A percentile compares a stretch with the other conserved stretches of the same genome.
phyloP scores from a whole-genome alignment of 208 protist species.

The Wallacemonas collosoma region DNA sequence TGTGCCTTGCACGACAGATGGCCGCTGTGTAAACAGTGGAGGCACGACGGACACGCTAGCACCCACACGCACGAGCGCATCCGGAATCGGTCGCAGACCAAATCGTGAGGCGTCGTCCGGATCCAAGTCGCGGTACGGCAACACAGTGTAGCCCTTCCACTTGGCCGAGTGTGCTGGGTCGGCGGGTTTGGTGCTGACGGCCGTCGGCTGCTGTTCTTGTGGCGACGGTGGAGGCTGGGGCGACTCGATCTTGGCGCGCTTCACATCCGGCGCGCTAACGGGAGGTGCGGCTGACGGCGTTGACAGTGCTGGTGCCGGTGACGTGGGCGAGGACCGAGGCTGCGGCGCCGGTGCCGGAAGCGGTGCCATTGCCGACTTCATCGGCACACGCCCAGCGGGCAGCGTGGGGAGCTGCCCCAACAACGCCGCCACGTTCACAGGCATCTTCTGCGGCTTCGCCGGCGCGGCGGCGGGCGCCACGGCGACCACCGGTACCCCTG shows the following conservation, averaged over 20 bases:
- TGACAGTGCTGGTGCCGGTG: neutral
- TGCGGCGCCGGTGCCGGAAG: neutral
- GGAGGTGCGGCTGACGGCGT: neutral
- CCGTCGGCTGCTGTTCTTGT: neutral
- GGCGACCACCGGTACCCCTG: neutral
- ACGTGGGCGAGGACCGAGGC: neutral
- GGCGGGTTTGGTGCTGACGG: neutral
- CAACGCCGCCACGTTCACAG: neutral
- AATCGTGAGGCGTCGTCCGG: conserved; percentile 43
- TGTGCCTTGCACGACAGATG: conserved; percentile 64
- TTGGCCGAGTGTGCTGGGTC: neutral
- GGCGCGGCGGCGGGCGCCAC: neutral
- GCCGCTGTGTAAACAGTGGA: conserved; percentile 57
- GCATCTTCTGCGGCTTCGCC: conserved; percentile 12
- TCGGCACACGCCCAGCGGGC: neutral
- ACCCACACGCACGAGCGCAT: conserved; percentile 44
- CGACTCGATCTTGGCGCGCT: conserved; percentile 6
- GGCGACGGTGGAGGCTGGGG: neutral
- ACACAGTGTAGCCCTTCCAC: conserved; percentile 61
- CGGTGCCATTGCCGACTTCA: neutral
- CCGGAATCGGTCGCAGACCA: conserved; percentile 39
- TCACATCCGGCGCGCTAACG: neutral
- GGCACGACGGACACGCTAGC: conserved; percentile 64
- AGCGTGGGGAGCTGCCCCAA: neutral
- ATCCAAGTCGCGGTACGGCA: conserved; percentile 54